phyloP scores from a whole-genome alignment of 2,329 filamentous ascomycete genomes.

The Xylariaceae sp. region DNA sequence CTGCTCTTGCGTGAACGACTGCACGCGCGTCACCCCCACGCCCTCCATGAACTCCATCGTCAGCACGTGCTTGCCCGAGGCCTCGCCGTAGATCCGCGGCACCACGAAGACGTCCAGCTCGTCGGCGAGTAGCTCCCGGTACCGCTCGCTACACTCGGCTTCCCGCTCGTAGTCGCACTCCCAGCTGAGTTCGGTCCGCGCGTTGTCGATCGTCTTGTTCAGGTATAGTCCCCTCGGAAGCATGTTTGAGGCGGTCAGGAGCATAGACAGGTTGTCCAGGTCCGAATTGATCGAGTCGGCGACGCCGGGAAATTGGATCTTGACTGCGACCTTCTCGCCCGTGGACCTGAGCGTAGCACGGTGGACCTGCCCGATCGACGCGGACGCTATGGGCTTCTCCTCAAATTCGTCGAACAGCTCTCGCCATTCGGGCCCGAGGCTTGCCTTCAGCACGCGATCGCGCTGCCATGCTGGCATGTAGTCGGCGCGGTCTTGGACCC shows the following conservation, averaged over 20 bases:
- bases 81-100: slow-evolving; percentile 75
- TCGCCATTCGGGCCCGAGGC: slow-evolving; percentile 83
- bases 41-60: slow-evolving; percentile 94
- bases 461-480: slow-evolving; percentile 97
- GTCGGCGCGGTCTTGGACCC: slow-evolving; percentile 94
- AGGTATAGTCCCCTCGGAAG: slow-evolving; percentile 91
- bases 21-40: slow-evolving; percentile 79
- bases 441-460: slow-evolving; percentile 76
- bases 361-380: slow-evolving; percentile 96
- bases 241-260: slow-evolving; percentile 87
- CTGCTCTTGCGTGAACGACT: slow-evolving; percentile 75
- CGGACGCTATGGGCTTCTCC: slow-evolving; percentile 89
- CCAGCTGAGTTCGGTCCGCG: slow-evolving; percentile 88
- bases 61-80: slow-evolving; percentile 82
- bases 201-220: slow-evolving; percentile 96
- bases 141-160: slow-evolving; percentile 77
- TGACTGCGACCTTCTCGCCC: slow-evolving; percentile 81
- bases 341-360: slow-evolving; percentile 77
- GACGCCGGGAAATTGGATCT: slow-evolving; percentile 96
- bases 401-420: slow-evolving; percentile 83
- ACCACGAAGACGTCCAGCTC: slow-evolving; percentile 77
- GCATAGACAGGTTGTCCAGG: slow-evolving; percentile 86
- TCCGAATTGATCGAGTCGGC: slow-evolving; percentile 96
- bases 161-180: slow-evolving; percentile 95
- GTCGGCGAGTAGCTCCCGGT: slow-evolving; percentile 74